Evolutionary conservation across 2,329 filamentous ascomycete genomes (phyloP).

Genomic region (Neurospora sp.): DNA sequence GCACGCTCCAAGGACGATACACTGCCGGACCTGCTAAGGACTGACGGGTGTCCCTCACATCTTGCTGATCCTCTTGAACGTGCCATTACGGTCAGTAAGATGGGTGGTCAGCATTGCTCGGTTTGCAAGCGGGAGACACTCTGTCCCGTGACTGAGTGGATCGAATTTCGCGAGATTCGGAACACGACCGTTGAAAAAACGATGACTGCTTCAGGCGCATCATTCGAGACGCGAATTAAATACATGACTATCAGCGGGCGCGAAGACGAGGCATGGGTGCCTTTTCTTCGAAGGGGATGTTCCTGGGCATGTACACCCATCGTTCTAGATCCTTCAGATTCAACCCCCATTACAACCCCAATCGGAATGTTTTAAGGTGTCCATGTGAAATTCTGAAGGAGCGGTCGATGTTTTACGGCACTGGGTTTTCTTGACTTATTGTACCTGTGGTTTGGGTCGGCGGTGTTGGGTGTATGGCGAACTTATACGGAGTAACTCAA

Average conservation of each 20-base stretch:
- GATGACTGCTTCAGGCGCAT: conserved; percentile 14
- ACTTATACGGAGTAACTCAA: neutral
- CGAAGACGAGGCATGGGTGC: conserved; percentile 28
- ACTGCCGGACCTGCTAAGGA: neutral
- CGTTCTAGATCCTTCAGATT: neutral
- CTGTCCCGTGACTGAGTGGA: conserved; percentile 45
- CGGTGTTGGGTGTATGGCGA: neutral
- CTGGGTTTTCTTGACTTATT: neutral
- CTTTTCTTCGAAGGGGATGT: conserved; percentile 38
- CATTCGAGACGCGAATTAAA: conserved; percentile 19
- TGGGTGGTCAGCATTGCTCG: conserved; percentile 41
- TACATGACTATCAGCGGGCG: conserved; percentile 10
- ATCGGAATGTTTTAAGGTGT: neutral
- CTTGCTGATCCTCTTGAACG: conserved; percentile 31
- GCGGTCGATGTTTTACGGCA: neutral
- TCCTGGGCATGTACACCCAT: conserved; percentile 38
- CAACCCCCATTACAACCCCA: neutral
- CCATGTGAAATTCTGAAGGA: neutral
- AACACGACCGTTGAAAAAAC: conserved; percentile 5
- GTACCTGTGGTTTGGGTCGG: neutral
- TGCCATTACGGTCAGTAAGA: conserved; percentile 31
- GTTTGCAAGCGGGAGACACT: conserved; percentile 39
- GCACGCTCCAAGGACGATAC: conserved; percentile 15
- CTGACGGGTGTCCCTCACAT: conserved; percentile 13
- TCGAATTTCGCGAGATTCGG: conserved; percentile 48